Base-by-base conservation (phyloP, 2,329 filamentous ascomycete species). In the Fusarium tanahbumbuense region DNA sequence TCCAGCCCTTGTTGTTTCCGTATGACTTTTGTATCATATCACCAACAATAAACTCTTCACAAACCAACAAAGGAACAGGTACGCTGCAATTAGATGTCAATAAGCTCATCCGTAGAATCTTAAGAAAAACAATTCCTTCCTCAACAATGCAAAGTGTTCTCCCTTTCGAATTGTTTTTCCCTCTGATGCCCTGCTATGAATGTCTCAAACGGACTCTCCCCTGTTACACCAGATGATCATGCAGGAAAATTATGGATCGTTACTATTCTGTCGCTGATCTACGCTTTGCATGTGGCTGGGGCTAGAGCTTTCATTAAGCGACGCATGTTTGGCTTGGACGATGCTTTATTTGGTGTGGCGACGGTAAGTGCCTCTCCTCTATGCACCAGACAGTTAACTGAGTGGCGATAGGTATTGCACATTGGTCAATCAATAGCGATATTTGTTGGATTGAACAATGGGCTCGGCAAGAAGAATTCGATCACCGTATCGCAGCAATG, bases 241-340 rank as follows among this genome's bases (percentile, higher is more conserved):
- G 71, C 71, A 0, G 71, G 71, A 6, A 56, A 70, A 42, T 25
- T 73, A 27, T 73, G 71, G 71, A 73, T 73, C 47, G 41, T 73
- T 16, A 68, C 71, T 0, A 70, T 72, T 18, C 25, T 73, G 44
- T 70, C 71, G 8, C 57, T 73, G 40, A 72, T 73, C 57, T 73
- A 73, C 57, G 63, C 45, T 27, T 22, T 46, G 16, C 60, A 68
- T 60, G 60, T 73, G 18, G 66, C 55, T 4, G 22, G 50, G 22
- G 62, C 68, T 11, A 57, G 71, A 32, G 49, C 60, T 5, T 73
- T 70, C 22, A 72, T 73, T 59, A 73, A 73, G 42, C 70, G 68
- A n/a, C 37, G 58, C 10, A 73, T 73, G 71, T 60, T 72, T 22
- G 71, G 71, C 2, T 56, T 68, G 15, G 71, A 73, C 12, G 71